Evolutionary conservation across 257 asterid species (phyloP).

Genomic region (Fraxinus pennsylvanica): DNA sequence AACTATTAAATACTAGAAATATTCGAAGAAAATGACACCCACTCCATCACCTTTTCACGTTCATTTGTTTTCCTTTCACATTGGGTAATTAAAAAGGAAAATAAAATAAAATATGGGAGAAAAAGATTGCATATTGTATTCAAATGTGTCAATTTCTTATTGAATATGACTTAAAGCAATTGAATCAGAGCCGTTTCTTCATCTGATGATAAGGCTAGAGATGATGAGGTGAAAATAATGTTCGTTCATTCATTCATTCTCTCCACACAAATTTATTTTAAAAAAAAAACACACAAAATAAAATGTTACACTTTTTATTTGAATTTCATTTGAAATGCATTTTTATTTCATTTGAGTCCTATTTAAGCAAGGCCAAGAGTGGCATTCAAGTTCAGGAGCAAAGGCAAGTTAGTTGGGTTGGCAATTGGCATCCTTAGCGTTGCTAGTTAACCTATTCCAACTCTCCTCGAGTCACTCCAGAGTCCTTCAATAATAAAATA

Average conservation of each 20-base stretch:
- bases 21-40: slow-evolving; percentile 34
- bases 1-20: slow-evolving; percentile 16
- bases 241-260: slow-evolving; percentile 20
- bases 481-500: not conserved
- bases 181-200: not conserved
- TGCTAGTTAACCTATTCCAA: slow-evolving; percentile 20
- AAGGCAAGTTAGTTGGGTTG: slow-evolving; percentile 28
- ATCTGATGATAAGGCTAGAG: not conserved
- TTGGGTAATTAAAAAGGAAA: not conserved
- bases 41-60: not conserved
- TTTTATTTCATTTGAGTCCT: slow-evolving; percentile 37
- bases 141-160: slow-evolving; percentile 20
- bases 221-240: not conserved
- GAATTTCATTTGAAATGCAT: slow-evolving; percentile 30
- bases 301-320: slow-evolving; percentile 27
- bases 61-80: not conserved
- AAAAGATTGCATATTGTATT: slow-evolving; percentile 25
- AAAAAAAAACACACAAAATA: not conserved
- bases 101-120: not conserved
- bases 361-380: slow-evolving; percentile 27
- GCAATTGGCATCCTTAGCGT: slow-evolving; percentile 10
- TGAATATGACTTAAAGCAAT: slow-evolving; percentile 16
- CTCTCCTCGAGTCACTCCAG: slow-evolving; percentile 19
- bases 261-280: slow-evolving; percentile 37
- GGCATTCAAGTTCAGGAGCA: slow-evolving; percentile 31